Evolutionary conservation across 257 asterid species (phyloP), one percentile per base, ranked within the genome.

Genomic region (Penstemon davidsonii): DNA sequence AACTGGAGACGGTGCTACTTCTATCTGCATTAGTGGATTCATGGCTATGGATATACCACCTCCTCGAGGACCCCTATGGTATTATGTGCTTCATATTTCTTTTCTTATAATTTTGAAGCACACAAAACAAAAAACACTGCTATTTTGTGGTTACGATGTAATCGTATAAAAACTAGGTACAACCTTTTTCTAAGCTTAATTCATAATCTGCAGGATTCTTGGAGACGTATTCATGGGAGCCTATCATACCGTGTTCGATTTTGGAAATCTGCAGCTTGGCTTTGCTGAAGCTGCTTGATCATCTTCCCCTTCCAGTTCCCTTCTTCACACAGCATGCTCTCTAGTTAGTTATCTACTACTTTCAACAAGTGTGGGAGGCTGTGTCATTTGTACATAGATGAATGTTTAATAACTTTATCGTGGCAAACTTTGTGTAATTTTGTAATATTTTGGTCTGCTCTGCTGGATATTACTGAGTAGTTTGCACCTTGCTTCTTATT

Each of bases 191-290:
- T 70, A 42, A 70, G 61, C 15, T 47, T 4, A 12, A 15, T 39
- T 12, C 7, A 19, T 60, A 62, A 3, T 9, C 49, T 79, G 90
- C 81, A 92, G 98, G 98, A 85, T 92, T 80, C 92, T 92, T 63
- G 98, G 98, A 60, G 97, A 92, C 56, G 93, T 92, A 56, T 92
- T 92, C 86, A 92, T 92, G 97, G 97, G 98, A 2, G 90, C 77
- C 3, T 92, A 92, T 73, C 96, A 92, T 86, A 92, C 98, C 0
- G 94, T 92, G 40, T 92, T 92, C 64, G 98, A 92, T 68, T 90
- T 25, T 15, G 98, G 98, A 6, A 86, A 90, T 60, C 95, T 86
- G 46, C 96, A 38, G 52, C 67, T 92, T 49, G 98, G 98, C n/a
- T 92, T 92, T 61, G 97, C 98, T 0, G 88, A 83, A 75, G 84